Base-by-base conservation (phyloP, 805 yeast genomes). In the Yarrowia sp. region DNA sequence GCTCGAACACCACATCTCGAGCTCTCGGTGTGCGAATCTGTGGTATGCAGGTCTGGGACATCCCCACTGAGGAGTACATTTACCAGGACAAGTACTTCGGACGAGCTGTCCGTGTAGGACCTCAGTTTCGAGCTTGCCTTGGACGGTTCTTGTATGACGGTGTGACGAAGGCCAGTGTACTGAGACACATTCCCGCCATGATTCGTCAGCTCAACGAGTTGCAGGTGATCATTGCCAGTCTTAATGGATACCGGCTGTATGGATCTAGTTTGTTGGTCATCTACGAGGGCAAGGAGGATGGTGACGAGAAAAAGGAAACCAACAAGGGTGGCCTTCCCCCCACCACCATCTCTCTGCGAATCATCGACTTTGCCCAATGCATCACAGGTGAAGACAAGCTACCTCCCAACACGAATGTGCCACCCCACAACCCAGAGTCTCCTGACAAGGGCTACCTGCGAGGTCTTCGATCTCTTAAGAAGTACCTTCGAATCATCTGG, bases 291-390 rank as follows among this genome's bases (percentile, higher is more conserved):
- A 43, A 58, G 20, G 69, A 72, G 20, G 95, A 71, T 19, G 94
- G 90, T 9, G 72, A 68, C 2, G 61, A 49, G 43, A 43, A 68
- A 30, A 55, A 39, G 44, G 61, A 39, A 24, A 66, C 52, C 24
- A 71, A 69, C n/a, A 71, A 71, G 46, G 72, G 75, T 30, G 72
- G 72, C 60, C 69, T 73, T 53, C 69, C 74, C 9, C 67, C 74
- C 39, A 53, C 58, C 39, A 61, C 68, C 39, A 72, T 72, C 30
- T 64, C 68, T 60, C 86, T 92, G n/a, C 86, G 92, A 70, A 84
- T 96, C 67, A 95, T 95, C 72, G 99, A 95, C 79, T 95, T 95
- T 82, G 98, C 98, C 0, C 97, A 93, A 75, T 90, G 96, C 74
- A 88, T 92, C 15, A 89, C 92, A 39, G 86, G 86, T 2, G 88